Conservation (phyloP, 1,284 basidiomycete genomes). For the Ustilago curta region DNA sequence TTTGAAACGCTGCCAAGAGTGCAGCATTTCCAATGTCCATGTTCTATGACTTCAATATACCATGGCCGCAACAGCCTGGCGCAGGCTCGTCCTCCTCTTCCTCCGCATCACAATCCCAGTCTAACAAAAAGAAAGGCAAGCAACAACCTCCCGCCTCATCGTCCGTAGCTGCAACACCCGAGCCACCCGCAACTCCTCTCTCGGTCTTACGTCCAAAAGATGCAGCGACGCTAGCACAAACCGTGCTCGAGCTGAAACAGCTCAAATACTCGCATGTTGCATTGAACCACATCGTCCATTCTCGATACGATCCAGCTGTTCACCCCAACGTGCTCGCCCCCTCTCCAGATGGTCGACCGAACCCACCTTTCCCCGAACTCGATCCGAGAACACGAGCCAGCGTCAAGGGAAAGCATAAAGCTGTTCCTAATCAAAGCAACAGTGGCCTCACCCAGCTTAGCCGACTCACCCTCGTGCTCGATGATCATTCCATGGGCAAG, state of each 20-base stretch:
- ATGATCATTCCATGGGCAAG: slow-evolving; percentile 61
- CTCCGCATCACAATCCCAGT: slow-evolving; percentile 7
- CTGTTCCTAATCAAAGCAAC: neutral
- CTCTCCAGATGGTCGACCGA: slow-evolving; percentile 21
- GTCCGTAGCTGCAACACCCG: slow-evolving; percentile 18
- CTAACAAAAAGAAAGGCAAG: slow-evolving; percentile 49
- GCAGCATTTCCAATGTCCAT: slow-evolving; percentile 15
- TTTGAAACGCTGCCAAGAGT: neutral
- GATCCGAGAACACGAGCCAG: slow-evolving; percentile 47
- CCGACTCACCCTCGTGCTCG: slow-evolving; percentile 64
- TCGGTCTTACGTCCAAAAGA: slow-evolving; percentile 35
- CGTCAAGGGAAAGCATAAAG: slow-evolving; percentile 21
- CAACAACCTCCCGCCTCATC: slow-evolving; percentile 24
- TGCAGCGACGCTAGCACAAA: slow-evolving; percentile 29
- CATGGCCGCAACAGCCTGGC: slow-evolving; percentile 48
- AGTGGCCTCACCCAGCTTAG: slow-evolving; percentile 59
- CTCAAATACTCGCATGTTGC: slow-evolving; percentile 60
- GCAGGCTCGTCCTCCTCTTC: slow-evolving; percentile 13
- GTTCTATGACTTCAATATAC: slow-evolving; percentile 63
- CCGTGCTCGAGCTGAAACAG: slow-evolving; percentile 43
- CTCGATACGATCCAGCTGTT: slow-evolving; percentile 46
- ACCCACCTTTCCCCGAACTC: slow-evolving; percentile 61
- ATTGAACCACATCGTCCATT: slow-evolving; percentile 59
- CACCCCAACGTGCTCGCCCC: slow-evolving; percentile 53
- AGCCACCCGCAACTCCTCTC: slow-evolving; percentile 14